These are phyloP conservation scores for Anthracocystis walkeri DNA, from an alignment of 1,284 basidiomycete genomes.

Conservation along the genomic window DNA sequence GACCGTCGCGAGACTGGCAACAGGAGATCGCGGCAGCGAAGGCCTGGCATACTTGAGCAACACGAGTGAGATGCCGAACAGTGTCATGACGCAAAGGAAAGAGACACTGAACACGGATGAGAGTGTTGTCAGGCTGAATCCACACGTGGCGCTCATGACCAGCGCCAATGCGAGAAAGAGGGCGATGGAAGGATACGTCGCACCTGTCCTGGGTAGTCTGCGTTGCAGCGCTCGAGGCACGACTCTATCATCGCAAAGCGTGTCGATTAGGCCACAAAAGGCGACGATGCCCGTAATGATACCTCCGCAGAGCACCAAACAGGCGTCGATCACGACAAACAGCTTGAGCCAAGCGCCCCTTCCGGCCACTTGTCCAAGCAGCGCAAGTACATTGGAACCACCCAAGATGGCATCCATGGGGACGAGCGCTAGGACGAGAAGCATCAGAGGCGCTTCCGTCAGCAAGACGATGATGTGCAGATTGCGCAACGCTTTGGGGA, in stretches of 20 bases:
- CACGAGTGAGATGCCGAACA: slow-evolving; percentile 76
- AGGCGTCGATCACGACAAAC: slow-evolving; percentile 55
- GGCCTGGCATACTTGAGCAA: slow-evolving; percentile 77
- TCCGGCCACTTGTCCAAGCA: slow-evolving; percentile 34
- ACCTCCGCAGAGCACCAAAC: slow-evolving; percentile 55
- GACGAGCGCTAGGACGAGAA: slow-evolving; percentile 48
- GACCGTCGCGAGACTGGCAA: slow-evolving; percentile 72
- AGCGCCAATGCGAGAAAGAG: slow-evolving; percentile 74
- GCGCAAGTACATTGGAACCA: slow-evolving; percentile 49
- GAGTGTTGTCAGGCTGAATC: slow-evolving; percentile 71
- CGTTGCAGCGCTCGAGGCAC: slow-evolving; percentile 75
- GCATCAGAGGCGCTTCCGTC: slow-evolving; percentile 55
- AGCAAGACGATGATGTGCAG: slow-evolving; percentile 46
- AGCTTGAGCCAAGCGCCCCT: slow-evolving; percentile 50
- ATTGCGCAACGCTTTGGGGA: slow-evolving; percentile 52
- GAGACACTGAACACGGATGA: slow-evolving; percentile 71
- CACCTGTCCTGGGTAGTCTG: slow-evolving; percentile 73
- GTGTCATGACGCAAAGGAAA: slow-evolving; percentile 76
- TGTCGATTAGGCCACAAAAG: slow-evolving; percentile 42
- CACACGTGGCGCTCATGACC: slow-evolving; percentile 75
- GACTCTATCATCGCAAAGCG: slow-evolving; percentile 72
- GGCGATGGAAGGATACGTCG: slow-evolving; percentile 74
- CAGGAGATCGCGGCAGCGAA: slow-evolving; percentile 72
- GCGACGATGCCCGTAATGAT: slow-evolving; percentile 56
- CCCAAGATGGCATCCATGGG: slow-evolving; percentile 38